A percentile compares a stretch with the other conserved stretches of the same genome.
phyloP scores from a whole-genome alignment of 2,329 filamentous ascomycete genomes.

The Cercospora berteroae region DNA sequence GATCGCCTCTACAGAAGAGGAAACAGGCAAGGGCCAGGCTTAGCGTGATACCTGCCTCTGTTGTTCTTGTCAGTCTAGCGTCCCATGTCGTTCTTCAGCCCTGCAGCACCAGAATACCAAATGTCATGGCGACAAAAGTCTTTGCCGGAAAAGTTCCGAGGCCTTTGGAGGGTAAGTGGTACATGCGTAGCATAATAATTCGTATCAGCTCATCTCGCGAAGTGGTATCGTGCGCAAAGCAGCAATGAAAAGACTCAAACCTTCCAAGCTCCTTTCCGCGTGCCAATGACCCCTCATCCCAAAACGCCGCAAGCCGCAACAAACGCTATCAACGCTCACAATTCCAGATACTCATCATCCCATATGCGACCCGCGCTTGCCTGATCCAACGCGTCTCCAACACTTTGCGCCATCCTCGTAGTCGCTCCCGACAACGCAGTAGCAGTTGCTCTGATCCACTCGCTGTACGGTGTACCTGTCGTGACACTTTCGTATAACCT shows the following conservation, averaged over 20 bases:
- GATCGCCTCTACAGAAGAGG: slow-evolving; percentile 8
- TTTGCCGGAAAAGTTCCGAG: neutral
- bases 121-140: neutral
- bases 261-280: neutral
- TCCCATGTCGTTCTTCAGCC: neutral
- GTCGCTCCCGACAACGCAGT: slow-evolving; percentile 19
- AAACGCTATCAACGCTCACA: slow-evolving; percentile 8
- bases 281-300: neutral
- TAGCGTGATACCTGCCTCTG: neutral
- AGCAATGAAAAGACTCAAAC: slow-evolving; percentile 4
- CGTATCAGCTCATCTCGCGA: slow-evolving; percentile 8
- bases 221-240: slow-evolving; percentile 15
- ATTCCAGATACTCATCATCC: slow-evolving; percentile 30
- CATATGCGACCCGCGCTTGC: slow-evolving; percentile 28
- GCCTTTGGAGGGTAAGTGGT: neutral
- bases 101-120: neutral
- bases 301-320: neutral
- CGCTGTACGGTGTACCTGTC: slow-evolving; percentile 6
- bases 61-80: neutral
- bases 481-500: slow-evolving; percentile 1
- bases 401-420: slow-evolving; percentile 25
- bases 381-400: slow-evolving; percentile 31
- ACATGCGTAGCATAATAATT: slow-evolving; percentile 3
- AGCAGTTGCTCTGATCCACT: slow-evolving; percentile 16
- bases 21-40: neutral